phyloP scores from a whole-genome alignment of 768 basidiomycete species.

The Termitomyces sp. region DNA sequence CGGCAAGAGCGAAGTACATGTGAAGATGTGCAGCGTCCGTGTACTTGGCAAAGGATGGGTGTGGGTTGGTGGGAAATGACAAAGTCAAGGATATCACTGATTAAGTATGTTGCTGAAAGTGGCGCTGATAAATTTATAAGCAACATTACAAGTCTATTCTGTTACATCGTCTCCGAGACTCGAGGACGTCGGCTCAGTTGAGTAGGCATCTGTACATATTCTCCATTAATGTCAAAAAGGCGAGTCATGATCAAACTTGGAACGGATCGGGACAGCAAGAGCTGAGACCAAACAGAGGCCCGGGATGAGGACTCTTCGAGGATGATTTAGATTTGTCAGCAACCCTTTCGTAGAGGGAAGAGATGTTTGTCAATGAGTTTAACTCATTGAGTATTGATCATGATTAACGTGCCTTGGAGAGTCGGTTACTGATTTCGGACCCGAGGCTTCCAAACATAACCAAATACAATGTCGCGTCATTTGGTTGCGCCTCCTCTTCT shows the following conservation, averaged over 20 bases:
- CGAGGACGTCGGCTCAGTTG: background rate
- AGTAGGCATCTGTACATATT: background rate
- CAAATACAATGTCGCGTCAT: background rate
- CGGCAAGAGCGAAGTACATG: background rate
- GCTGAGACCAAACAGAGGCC: background rate
- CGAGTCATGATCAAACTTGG: no score
- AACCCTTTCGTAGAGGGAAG: no score
- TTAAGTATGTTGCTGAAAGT: background rate
- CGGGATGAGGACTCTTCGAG: background rate
- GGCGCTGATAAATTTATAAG: background rate
- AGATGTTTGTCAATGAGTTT: no score
- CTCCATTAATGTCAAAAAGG: background rate
- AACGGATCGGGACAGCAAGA: no score
- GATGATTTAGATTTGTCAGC: no score
- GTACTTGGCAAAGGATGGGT: background rate
- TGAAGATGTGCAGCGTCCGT: background rate
- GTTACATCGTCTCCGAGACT: background rate
- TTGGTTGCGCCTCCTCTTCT: background rate
- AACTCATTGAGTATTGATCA: background rate
- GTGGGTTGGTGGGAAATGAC: background rate
- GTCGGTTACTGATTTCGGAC: background rate
- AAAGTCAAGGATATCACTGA: background rate
- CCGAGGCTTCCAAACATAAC: background rate
- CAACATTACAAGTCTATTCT: no score
- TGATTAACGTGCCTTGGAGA: no score